These are phyloP conservation scores for Rhynchospora pubera DNA, from an alignment of 176 grass and related monocot species.

Conservation along the genomic window DNA sequence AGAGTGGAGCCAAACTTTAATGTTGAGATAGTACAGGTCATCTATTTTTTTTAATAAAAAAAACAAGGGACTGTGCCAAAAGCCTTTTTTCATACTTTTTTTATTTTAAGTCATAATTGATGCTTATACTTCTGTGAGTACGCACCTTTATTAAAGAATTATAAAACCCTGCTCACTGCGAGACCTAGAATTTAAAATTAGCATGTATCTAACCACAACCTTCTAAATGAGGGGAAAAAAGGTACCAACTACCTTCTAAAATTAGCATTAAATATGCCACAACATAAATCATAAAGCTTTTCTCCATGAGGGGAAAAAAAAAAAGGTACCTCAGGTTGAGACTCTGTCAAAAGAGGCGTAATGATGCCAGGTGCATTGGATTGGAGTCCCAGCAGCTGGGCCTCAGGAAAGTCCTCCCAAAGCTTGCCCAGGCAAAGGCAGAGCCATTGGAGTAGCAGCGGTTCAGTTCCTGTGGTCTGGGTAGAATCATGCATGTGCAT, in stretches of 20 bases:
- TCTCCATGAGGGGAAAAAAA: not conserved
- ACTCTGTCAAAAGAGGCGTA: slow-evolving; percentile 45
- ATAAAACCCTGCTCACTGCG: not conserved
- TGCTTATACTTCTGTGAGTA: not conserved
- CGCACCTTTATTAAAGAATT: not conserved
- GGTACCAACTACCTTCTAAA: too few species aligned
- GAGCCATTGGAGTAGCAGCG: slow-evolving; percentile 96
- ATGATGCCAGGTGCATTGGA: slow-evolving; percentile 51
- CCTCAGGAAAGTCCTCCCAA: slow-evolving; percentile 93
- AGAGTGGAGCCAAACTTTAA: not conserved
- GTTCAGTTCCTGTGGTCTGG: slow-evolving; percentile 35
- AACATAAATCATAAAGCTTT: slow-evolving; percentile 6
- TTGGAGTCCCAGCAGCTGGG: slow-evolving; percentile 56
- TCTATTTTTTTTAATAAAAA: not conserved
- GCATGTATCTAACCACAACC: not conserved
- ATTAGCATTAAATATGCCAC: not conserved
- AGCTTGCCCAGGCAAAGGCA: slow-evolving; percentile 95
- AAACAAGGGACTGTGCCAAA: not conserved
- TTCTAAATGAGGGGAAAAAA: too few species aligned
- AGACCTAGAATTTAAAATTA: not conserved
- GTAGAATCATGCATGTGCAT: slow-evolving; percentile 6
- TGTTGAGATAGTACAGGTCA: not conserved
- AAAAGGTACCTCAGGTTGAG: slow-evolving; percentile 79
- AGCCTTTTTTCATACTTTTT: not conserved
- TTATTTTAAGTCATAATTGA: not conserved